phyloP scores from a whole-genome alignment of 2,329 filamentous ascomycete species.

The Colletotrichum musae region DNA sequence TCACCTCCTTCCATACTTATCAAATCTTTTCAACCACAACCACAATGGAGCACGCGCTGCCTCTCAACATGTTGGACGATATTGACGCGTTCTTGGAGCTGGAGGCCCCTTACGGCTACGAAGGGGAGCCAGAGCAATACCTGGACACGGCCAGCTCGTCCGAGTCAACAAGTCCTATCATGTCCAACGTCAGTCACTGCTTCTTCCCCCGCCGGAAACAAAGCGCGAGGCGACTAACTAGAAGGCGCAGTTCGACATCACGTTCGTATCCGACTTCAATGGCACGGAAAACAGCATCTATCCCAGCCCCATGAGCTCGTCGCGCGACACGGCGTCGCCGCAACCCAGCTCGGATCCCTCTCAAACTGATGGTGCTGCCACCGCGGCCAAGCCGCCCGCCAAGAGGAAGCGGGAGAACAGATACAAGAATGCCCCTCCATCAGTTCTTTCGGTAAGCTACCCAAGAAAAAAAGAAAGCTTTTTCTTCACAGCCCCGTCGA shows the following conservation, averaged over 20 bases:
- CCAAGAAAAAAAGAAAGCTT: neutral
- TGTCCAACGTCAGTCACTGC: conserved; percentile 37
- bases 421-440: conserved; percentile 67
- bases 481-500: neutral
- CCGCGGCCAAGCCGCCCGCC: conserved; percentile 52
- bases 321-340: conserved; percentile 41
- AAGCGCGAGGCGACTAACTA: conserved; percentile 15
- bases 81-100: conserved; percentile 41
- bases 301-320: conserved; percentile 50
- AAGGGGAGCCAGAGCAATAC: conserved; percentile 37
- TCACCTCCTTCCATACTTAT: neutral
- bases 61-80: conserved; percentile 41
- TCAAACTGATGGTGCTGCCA: conserved; percentile 3
- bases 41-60: conserved; percentile 36
- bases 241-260: conserved; percentile 40
- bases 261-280: conserved; percentile 46
- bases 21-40: conserved; percentile 2
- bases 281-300: conserved; percentile 47
- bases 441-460: conserved; percentile 62
- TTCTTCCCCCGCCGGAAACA: neutral
- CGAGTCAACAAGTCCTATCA: conserved; percentile 42
- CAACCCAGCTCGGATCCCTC: conserved; percentile 33
- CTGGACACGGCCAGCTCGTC: conserved; percentile 42
- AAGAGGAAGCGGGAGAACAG: conserved; percentile 67
- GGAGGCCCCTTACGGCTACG: conserved; percentile 41